Percentiles rank a stretch among this genome's conserved stretches.
phyloP scores from a whole-genome alignment of 352 stramenopile species.

The Phytophthora agathidicida region DNA sequence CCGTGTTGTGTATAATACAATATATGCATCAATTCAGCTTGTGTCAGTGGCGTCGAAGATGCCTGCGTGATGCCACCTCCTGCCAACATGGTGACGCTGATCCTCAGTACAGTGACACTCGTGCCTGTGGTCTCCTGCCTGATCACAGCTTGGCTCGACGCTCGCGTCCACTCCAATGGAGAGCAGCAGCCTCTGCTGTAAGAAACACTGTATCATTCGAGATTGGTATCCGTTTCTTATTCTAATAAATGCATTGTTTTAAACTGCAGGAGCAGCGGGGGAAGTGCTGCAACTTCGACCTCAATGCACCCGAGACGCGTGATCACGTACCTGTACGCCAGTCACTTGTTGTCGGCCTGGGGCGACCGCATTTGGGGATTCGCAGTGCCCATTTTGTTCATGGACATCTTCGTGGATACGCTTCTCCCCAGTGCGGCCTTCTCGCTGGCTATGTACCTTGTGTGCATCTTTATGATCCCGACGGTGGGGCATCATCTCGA shows the following conservation, averaged over 20 bases:
- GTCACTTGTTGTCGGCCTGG: no score
- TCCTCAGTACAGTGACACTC: conserved; percentile 58
- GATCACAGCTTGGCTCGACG: conserved; percentile 43
- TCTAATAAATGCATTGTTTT: background rate
- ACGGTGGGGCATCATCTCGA: no score
- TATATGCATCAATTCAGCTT: no score
- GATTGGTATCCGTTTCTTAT: background rate
- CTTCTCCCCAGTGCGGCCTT: no score
- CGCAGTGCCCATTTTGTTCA: no score
- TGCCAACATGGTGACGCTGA: conserved; percentile 66
- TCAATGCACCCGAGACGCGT: no score
- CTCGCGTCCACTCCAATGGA: conserved; percentile 5
- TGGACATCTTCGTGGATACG: no score
- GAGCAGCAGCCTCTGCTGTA: conserved; percentile 47
- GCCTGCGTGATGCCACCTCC: conserved; percentile 45
- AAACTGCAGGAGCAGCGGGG: background rate
- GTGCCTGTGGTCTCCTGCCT: conserved; percentile 48
- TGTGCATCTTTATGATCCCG: no score
- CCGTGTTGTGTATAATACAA: background rate
- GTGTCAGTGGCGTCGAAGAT: conserved; percentile 34
- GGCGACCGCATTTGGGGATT: no score
- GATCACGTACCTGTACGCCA: no score
- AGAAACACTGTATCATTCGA: background rate
- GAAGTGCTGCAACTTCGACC: no score
- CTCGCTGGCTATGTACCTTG: no score